Conservation (phyloP, 352 stramenopile species). For the Phytophthora vignae region DNA sequence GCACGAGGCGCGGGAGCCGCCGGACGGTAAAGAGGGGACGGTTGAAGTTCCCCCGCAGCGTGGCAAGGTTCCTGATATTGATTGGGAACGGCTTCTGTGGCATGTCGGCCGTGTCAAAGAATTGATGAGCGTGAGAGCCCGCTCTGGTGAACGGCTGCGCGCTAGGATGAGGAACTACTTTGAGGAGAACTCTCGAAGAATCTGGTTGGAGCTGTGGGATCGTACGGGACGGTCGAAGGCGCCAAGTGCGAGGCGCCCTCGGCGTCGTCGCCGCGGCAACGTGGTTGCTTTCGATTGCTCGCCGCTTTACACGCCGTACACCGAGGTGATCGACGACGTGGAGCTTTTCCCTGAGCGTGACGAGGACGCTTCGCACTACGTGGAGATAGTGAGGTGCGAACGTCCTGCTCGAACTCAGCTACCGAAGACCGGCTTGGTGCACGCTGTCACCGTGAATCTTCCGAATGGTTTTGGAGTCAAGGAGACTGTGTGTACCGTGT, state of each 20-base stretch:
- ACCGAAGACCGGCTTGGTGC: background rate
- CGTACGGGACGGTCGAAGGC: background rate
- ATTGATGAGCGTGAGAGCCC: no score
- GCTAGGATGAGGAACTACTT: no score
- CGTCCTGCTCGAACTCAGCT: background rate
- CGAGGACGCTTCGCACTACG: conserved; percentile 1
- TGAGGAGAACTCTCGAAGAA: no score
- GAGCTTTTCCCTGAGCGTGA: background rate
- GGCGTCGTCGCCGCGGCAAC: background rate
- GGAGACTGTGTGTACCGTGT: no score
- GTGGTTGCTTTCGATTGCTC: background rate
- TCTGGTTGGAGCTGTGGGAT: background rate
- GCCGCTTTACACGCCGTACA: background rate
- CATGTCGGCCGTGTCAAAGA: background rate
- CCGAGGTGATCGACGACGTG: background rate
- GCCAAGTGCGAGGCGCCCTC: background rate
- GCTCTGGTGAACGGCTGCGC: no score
- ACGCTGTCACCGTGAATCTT: background rate
- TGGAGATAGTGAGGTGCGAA: background rate
- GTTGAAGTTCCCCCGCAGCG: background rate
- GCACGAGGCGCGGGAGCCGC: background rate
- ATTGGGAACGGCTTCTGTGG: background rate
- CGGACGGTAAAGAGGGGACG: background rate
- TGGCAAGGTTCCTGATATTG: background rate
- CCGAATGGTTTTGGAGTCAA: no score